These are phyloP conservation scores for Floccularia luteovirens DNA, from an alignment of 768 basidiomycete genomes.

Conservation along the genomic window DNA sequence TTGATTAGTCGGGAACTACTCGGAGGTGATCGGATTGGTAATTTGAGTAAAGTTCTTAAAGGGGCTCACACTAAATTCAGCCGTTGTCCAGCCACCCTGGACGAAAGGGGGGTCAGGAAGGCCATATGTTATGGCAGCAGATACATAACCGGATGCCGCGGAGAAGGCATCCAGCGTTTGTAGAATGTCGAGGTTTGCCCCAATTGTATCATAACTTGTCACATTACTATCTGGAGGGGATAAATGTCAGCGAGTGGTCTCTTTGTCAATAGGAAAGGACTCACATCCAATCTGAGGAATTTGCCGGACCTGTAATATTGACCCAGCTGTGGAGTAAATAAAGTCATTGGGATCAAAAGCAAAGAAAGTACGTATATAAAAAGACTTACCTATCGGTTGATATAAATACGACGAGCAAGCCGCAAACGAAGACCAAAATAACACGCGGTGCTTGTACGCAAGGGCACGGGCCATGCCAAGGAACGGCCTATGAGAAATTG, in stretches of 20 bases:
- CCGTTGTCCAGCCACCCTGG: background rate
- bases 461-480: background rate
- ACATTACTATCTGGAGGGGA: background rate
- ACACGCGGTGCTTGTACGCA: background rate
- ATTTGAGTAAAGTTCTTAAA: background rate
- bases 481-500: background rate
- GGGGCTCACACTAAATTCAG: background rate
- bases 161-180: background rate
- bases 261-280: background rate
- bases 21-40: background rate
- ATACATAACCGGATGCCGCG: background rate
- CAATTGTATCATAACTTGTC: background rate
- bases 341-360: background rate
- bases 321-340: background rate
- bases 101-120: background rate
- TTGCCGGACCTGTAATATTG: background rate
- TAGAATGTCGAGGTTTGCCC: no score
- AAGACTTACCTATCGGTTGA: background rate
- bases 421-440: background rate
- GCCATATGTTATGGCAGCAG: background rate
- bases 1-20: background rate
- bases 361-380: background rate
- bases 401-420: background rate
- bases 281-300: no score
- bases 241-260: background rate